These are phyloP conservation scores for Candida rishiriensis DNA, from an alignment of 805 yeast genomes.

Conservation along the genomic window DNA sequence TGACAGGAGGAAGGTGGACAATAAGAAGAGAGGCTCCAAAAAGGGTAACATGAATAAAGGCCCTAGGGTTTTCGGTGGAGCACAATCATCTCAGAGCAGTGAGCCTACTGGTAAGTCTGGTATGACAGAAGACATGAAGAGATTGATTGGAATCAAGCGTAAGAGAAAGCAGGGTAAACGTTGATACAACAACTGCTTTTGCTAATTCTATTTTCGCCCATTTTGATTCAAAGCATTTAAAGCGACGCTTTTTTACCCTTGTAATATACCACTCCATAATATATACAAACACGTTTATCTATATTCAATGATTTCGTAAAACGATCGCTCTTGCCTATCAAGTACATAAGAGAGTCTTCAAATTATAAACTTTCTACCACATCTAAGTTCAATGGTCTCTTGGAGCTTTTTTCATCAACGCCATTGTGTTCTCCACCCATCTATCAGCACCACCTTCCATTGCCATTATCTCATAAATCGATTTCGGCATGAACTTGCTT, in stretches of 20 bases:
- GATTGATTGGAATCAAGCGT: conserved; percentile 65
- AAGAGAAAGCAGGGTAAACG: conserved; percentile 47
- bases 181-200: conserved; percentile 4
- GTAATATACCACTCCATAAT: neutral
- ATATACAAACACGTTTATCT: too few relatives aligned
- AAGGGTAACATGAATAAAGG: conserved; percentile 21
- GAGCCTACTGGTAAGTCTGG: conserved; percentile 14
- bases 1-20: conserved; percentile 18
- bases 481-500: conserved; percentile 25
- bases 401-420: conserved; percentile 64
- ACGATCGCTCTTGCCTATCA: too few relatives aligned
- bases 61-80: neutral
- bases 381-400: conserved; percentile 47
- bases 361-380: too few relatives aligned
- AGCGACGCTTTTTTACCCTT: neutral
- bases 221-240: too few relatives aligned
- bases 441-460: conserved; percentile 88
- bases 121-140: conserved; percentile 51
- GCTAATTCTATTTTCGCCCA: neutral
- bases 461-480: conserved; percentile 56
- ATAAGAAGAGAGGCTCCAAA: conserved; percentile 9
- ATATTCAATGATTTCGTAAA: too few relatives aligned
- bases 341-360: too few relatives aligned
- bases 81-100: conserved; percentile 1
- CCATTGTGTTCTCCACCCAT: conserved; percentile 81